Conservation (phyloP, 345 rosid species). For the Sonneratia alba region DNA sequence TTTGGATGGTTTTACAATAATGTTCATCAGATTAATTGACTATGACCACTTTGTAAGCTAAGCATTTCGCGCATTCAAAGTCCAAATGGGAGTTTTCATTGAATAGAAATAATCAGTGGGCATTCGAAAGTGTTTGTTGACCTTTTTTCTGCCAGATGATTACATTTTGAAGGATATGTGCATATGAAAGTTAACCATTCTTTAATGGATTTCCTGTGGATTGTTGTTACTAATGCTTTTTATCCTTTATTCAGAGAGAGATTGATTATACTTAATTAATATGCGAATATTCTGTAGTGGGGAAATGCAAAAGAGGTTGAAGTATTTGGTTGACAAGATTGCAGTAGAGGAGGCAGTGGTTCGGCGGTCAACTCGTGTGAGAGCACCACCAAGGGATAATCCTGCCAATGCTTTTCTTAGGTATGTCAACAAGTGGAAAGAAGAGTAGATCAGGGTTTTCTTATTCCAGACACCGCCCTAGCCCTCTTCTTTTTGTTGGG, state of each 20-base stretch:
- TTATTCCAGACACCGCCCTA: neutral
- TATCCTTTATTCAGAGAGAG: neutral
- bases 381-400: conserved; percentile 74
- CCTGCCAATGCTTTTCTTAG: conserved; percentile 66
- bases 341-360: conserved; percentile 75
- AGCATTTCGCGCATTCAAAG: neutral
- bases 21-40: neutral
- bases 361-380: conserved; percentile 81
- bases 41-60: too few species aligned
- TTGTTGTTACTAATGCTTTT: neutral
- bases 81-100: neutral
- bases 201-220: neutral
- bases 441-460: conserved; percentile 29
- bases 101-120: neutral
- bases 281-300: conserved; percentile 27
- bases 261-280: neutral
- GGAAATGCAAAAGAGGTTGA: conserved; percentile 59
- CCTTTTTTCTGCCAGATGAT: neutral
- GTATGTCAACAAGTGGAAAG: conserved; percentile 92
- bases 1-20: neutral
- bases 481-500: neutral
- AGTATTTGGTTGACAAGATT: conserved; percentile 45
- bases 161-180: neutral
- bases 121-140: neutral
- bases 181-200: neutral